These are phyloP conservation scores for Trichopus zeylanicus DNA, from an alignment of 116 monocot species.

Conservation along the genomic window DNA sequence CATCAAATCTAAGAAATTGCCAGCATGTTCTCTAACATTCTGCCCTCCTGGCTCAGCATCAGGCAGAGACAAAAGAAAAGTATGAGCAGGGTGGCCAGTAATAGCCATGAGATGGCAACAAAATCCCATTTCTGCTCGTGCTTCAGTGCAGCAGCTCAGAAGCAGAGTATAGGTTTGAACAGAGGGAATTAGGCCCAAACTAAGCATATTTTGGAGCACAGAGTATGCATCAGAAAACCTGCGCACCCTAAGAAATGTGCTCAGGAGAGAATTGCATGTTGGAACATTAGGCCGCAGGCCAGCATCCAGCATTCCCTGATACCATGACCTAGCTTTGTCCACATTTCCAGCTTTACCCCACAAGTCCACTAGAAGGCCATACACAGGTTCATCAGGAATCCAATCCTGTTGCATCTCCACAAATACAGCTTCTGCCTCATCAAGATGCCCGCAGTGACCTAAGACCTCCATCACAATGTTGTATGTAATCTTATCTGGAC, in stretches of 20 bases:
- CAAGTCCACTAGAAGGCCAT: slow-evolving; percentile 85
- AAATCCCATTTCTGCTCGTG: slow-evolving; percentile 25
- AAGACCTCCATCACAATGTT: slow-evolving; percentile 90
- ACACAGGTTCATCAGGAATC: slow-evolving; percentile 83
- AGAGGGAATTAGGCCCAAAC: slow-evolving; percentile 63
- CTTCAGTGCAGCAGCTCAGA: slow-evolving; percentile 68
- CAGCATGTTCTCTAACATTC: slow-evolving; percentile 66
- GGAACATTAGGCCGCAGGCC: slow-evolving; percentile 85
- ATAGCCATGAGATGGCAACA: slow-evolving; percentile 69
- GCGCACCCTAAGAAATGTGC: slow-evolving; percentile 64
- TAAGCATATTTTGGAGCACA: slow-evolving; percentile 64
- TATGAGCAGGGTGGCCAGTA: slow-evolving; percentile 84
- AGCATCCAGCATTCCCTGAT: slow-evolving; percentile 66
- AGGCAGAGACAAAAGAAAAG: slow-evolving; percentile 59
- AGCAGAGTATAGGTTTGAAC: slow-evolving; percentile 91
- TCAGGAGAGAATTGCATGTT: slow-evolving; percentile 85
- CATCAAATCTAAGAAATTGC: slow-evolving; percentile 71
- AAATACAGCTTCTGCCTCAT: slow-evolving; percentile 77
- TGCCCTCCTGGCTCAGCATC: slow-evolving; percentile 73
- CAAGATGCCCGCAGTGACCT: slow-evolving; percentile 66
- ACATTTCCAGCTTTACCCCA: slow-evolving; percentile 92
- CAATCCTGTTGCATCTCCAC: slow-evolving; percentile 73
- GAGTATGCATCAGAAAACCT: slow-evolving; percentile 58
- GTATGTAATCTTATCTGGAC: slow-evolving; percentile 92
- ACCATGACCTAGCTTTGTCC: slow-evolving; percentile 76